These are phyloP conservation scores for Nothophoma quercina DNA, from an alignment of 2,329 filamentous ascomycete genomes.

Conservation along the genomic window DNA sequence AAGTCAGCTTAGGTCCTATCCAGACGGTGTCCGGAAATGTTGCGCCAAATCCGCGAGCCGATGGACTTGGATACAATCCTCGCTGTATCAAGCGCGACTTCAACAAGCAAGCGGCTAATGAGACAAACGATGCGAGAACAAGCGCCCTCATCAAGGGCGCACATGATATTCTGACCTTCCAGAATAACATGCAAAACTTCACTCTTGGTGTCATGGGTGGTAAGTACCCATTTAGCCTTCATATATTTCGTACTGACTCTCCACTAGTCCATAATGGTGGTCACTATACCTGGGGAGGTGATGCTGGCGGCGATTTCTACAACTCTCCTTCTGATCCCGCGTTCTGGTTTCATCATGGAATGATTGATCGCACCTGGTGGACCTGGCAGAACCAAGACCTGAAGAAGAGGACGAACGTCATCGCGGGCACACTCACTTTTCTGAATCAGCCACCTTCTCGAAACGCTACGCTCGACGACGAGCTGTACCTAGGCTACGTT, in stretches of 20 bases:
- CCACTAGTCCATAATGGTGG: constrained; percentile 55
- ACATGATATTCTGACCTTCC: constrained; percentile 48
- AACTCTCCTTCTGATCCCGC: constrained; percentile 45
- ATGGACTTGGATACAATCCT: constrained; percentile 33
- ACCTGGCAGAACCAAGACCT: constrained; percentile 57
- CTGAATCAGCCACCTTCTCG: constrained; percentile 36
- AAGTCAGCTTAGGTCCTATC: constrained; percentile 53
- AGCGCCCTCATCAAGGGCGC: constrained; percentile 50
- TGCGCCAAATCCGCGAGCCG: constrained; percentile 31
- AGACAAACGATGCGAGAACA: constrained; percentile 30
- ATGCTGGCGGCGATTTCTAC: constrained; percentile 53
- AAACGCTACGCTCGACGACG: constrained; percentile 19
- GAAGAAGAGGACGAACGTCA: constrained; percentile 43
- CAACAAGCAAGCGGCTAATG: constrained; percentile 41
- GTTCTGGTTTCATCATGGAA: constrained; percentile 54
- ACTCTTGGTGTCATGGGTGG: constrained; percentile 37
- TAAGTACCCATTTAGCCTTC: too few relatives aligned
- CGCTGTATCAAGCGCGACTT: constrained; percentile 46
- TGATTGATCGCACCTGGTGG: constrained; percentile 56
- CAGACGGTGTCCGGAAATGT: constrained; percentile 49
- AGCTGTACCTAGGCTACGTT: constrained; percentile 15
- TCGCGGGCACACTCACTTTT: constrained; percentile 55
- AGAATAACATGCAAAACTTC: constrained; percentile 31
- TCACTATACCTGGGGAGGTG: constrained; percentile 53
- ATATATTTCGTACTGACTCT: too few relatives aligned